Percentiles rank a stretch among this genome's conserved stretches.
Conservation (phyloP, 768 basidiomycete genomes). For the Kwoniella sp. region DNA sequence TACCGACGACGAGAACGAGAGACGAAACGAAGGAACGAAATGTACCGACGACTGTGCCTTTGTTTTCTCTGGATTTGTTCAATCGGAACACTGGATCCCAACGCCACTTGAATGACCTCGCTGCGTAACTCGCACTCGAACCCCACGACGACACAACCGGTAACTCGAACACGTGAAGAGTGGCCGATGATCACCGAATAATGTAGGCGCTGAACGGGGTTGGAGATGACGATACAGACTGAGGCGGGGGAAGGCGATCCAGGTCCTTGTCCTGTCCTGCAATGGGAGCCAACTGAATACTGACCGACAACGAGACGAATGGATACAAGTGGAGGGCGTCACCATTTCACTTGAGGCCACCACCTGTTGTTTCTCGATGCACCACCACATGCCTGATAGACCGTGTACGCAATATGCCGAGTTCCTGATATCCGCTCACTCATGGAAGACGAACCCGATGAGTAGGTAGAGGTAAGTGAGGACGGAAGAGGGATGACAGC, state of each 20-base stretch:
- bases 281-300: slow-evolving; percentile 1
- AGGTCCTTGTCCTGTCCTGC: slow-evolving; percentile 17
- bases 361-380: not conserved
- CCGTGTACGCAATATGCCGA: not conserved
- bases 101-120: slow-evolving; percentile 37
- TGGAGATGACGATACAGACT: slow-evolving; percentile 1
- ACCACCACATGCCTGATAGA: not conserved
- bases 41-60: not conserved
- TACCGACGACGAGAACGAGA: slow-evolving; percentile 2
- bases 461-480: slow-evolving; percentile 1
- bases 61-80: not conserved
- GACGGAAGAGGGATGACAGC: not conserved
- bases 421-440: not conserved
- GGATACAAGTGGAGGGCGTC: not conserved
- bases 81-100: slow-evolving; percentile 27
- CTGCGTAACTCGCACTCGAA: slow-evolving; percentile 27
- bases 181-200: slow-evolving; percentile 15
- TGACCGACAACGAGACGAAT: not conserved
- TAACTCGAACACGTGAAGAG: slow-evolving; percentile 11
- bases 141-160: slow-evolving; percentile 21
- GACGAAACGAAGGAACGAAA: slow-evolving; percentile 1
- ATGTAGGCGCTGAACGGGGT: slow-evolving; percentile 11
- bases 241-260: slow-evolving; percentile 35
- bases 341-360: not conserved
- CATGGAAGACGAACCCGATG: slow-evolving; percentile 10